A percentile compares a stretch with the other conserved stretches of the same genome.
Evolutionary conservation across 352 stramenopile genomes (phyloP).

Genomic region (Peronospora destructor): DNA sequence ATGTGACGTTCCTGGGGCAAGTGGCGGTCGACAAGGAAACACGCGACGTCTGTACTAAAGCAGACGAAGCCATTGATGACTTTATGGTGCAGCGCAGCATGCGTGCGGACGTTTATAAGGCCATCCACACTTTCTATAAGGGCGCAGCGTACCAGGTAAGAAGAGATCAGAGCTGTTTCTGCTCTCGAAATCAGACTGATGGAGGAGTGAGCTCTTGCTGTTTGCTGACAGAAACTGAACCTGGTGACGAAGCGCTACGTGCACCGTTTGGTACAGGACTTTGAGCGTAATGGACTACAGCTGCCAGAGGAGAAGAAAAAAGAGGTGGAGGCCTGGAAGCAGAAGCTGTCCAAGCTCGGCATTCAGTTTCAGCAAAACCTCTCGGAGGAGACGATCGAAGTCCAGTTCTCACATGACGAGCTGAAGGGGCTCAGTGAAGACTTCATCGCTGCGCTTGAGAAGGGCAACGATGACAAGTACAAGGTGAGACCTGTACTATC

Average conservation of each 20-base stretch:
- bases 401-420: slow-evolving; percentile 67
- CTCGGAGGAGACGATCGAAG: slow-evolving; percentile 75
- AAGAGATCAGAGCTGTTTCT: background rate
- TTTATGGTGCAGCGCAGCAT: slow-evolving; percentile 74
- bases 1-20: slow-evolving; percentile 83
- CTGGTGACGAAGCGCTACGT: slow-evolving; percentile 72
- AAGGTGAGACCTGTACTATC: slow-evolving; percentile 40
- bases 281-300: slow-evolving; percentile 82
- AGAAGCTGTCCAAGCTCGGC: slow-evolving; percentile 79
- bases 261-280: slow-evolving; percentile 65
- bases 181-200: background rate
- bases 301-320: slow-evolving; percentile 56
- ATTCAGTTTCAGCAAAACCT: slow-evolving; percentile 85
- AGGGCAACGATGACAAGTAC: slow-evolving; percentile 64
- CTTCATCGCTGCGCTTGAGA: slow-evolving; percentile 66
- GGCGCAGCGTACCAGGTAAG: slow-evolving; percentile 39
- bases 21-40: slow-evolving; percentile 58
- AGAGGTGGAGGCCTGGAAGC: slow-evolving; percentile 74
- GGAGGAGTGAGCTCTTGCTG: background rate
- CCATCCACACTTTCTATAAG: slow-evolving; percentile 48
- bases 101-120: slow-evolving; percentile 80
- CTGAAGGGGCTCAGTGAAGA: slow-evolving; percentile 75
- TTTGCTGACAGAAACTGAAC: slow-evolving; percentile 35
- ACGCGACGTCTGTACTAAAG: slow-evolving; percentile 74
- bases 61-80: slow-evolving; percentile 72